Conservation (phyloP, 2,329 filamentous ascomycete species). For the Arachnomyces sp. region DNA sequence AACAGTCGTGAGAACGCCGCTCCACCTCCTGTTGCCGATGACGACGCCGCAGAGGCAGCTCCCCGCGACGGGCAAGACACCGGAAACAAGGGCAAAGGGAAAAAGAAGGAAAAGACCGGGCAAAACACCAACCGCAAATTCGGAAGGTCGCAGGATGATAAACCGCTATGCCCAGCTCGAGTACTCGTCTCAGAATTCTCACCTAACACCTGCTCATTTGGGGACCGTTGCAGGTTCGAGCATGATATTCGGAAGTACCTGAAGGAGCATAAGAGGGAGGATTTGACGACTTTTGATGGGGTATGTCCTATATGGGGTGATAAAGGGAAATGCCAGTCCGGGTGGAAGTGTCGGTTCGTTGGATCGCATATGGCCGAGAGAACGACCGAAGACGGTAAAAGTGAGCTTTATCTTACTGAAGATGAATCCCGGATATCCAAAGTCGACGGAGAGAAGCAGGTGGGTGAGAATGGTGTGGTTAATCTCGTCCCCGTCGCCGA, state of each 20-base stretch:
- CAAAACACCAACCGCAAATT: slow-evolving; percentile 81
- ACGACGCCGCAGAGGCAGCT: slow-evolving; percentile 38
- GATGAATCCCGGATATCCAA: slow-evolving; percentile 38
- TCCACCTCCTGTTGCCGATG: slow-evolving; percentile 36
- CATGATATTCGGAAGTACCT: slow-evolving; percentile 85
- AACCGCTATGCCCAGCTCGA: slow-evolving; percentile 69
- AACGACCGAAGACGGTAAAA: slow-evolving; percentile 66
- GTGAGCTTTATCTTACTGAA: slow-evolving; percentile 67
- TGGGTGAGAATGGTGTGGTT: slow-evolving; percentile 53
- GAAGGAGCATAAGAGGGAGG: slow-evolving; percentile 67
- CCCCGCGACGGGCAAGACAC: background rate
- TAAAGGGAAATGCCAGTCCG: slow-evolving; percentile 67
- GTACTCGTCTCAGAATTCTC: slow-evolving; percentile 71
- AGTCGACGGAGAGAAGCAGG: slow-evolving; percentile 26
- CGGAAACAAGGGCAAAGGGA: slow-evolving; percentile 36
- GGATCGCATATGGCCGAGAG: slow-evolving; percentile 78
- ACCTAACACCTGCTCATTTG: slow-evolving; percentile 64
- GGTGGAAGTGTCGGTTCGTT: slow-evolving; percentile 93
- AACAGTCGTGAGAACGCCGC: slow-evolving; percentile 13
- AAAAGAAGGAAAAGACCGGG: slow-evolving; percentile 57
- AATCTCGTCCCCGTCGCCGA: slow-evolving; percentile 63
- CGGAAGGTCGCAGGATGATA: slow-evolving; percentile 67
- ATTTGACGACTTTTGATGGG: slow-evolving; percentile 66
- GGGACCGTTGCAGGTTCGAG: slow-evolving; percentile 68
- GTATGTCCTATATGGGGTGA: slow-evolving; percentile 74